These are phyloP conservation scores for Phalaenopsis aphrodite DNA, from an alignment of 106 monocot species.

Conservation along the genomic window DNA sequence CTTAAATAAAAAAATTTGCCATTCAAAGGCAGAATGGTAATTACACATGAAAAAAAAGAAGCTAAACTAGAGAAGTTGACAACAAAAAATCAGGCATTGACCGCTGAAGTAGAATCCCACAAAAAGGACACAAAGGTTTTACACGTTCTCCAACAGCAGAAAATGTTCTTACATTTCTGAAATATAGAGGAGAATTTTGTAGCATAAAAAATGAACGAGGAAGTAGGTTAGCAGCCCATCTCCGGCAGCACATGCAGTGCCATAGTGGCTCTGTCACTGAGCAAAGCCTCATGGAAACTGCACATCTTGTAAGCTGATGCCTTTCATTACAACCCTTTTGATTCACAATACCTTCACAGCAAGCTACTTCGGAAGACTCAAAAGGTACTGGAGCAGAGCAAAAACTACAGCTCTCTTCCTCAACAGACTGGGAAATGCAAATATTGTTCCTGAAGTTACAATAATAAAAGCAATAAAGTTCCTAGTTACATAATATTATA, in stretches of 20 bases:
- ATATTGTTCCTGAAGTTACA: conserved; percentile 17
- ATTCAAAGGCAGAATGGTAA: not conserved
- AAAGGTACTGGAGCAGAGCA: conserved; percentile 65
- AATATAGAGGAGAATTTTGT: conserved; percentile 20
- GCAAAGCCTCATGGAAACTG: conserved; percentile 64
- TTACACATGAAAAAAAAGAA: not conserved
- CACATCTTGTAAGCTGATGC: conserved; percentile 61
- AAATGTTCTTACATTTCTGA: not conserved
- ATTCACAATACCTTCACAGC: conserved; percentile 32
- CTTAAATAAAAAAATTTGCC: too few species aligned
- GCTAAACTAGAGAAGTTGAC: conserved; percentile 43
- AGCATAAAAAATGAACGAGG: conserved; percentile 59
- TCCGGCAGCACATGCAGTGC: conserved; percentile 74
- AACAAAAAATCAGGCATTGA: conserved; percentile 48
- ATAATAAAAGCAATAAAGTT: not conserved
- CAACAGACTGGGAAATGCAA: conserved; percentile 11
- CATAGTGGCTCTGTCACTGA: conserved; percentile 22
- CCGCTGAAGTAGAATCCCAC: conserved; percentile 72
- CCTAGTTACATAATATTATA: not conserved
- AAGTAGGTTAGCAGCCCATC: conserved; percentile 28
- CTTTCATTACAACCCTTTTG: conserved; percentile 11
- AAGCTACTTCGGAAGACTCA: conserved; percentile 44
- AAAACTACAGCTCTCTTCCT: conserved; percentile 50
- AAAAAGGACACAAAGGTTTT: conserved; percentile 60
- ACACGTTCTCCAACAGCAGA: not conserved